A percentile compares a stretch with the other conserved stretches of the same genome.
phyloP scores from a whole-genome alignment of 257 asterid genomes.

The Ehretia macrophylla region DNA sequence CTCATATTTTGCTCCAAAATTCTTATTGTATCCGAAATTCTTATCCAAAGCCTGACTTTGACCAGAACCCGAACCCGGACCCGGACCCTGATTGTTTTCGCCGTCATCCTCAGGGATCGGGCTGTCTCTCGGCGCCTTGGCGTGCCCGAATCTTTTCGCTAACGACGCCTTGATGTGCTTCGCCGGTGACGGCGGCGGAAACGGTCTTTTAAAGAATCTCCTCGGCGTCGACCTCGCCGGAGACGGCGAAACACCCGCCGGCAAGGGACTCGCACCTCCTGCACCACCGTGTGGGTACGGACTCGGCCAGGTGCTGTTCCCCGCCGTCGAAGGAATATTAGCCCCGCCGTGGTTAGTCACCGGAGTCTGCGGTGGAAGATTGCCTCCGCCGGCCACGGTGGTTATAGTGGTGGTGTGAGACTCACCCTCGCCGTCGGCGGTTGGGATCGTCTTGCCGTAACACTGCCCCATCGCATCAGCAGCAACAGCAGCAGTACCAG shows the following conservation, averaged over 20 bases:
- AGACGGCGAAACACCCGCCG: conserved; percentile 66
- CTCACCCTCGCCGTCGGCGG: conserved; percentile 37
- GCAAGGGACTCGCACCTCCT: conserved; percentile 33
- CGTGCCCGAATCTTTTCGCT: conserved; percentile 59
- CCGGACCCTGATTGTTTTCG: conserved; percentile 12
- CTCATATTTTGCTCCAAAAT: conserved; percentile 88
- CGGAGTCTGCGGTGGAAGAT: conserved; percentile 36
- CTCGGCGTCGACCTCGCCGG: conserved; percentile 91
- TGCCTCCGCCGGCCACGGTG: conserved; percentile 15
- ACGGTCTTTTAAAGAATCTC: conserved; percentile 73
- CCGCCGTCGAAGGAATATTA: conserved; percentile 56
- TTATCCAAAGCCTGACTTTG: conserved; percentile 53
- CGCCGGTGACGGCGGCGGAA: conserved; percentile 97
- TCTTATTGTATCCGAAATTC: conserved; percentile 76
- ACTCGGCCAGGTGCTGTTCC: conserved; percentile 76
- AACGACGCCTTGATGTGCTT: conserved; percentile 93
- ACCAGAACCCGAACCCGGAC: not conserved
- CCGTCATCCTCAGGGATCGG: conserved; percentile 71
- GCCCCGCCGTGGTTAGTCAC: conserved; percentile 19
- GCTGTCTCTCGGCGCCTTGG: conserved; percentile 63
- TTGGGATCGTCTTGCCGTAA: conserved; percentile 83
- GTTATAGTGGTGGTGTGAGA: conserved; percentile 22
- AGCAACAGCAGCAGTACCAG: not conserved
- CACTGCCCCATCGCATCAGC: conserved; percentile 72
- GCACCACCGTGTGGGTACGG: conserved; percentile 60